Conservation (phyloP, 2,329 filamentous ascomycete species). For the Bipolaris bicolor region DNA sequence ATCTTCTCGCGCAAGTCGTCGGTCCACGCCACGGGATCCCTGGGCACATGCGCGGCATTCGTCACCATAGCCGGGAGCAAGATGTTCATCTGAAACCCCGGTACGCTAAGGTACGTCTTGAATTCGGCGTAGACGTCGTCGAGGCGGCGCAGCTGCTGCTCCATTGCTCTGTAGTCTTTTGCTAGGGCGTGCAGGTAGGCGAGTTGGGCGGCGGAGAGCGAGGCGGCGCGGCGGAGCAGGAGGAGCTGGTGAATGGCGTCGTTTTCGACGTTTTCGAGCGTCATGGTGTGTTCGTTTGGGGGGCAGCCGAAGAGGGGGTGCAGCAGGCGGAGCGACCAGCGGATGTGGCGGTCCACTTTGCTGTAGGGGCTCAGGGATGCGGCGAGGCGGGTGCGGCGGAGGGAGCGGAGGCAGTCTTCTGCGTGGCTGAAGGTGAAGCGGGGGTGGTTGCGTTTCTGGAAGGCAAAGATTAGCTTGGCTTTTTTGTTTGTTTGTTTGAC, state of each 20-base stretch:
- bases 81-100: slow-evolving; percentile 8
- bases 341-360: slow-evolving; percentile 22
- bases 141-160: slow-evolving; percentile 14
- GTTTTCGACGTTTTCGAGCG: slow-evolving; percentile 26
- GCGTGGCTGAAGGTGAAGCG: slow-evolving; percentile 29
- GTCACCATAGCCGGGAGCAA: neutral
- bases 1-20: slow-evolving; percentile 21
- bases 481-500: no score
- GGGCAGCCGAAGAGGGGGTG: slow-evolving; percentile 32
- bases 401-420: slow-evolving; percentile 38
- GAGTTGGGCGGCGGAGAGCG: slow-evolving; percentile 21
- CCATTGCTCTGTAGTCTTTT: slow-evolving; percentile 28
- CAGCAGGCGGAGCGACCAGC: slow-evolving; percentile 32
- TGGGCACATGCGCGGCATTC: slow-evolving; percentile 7
- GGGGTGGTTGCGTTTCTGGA: slow-evolving; percentile 18
- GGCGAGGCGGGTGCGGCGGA: slow-evolving; percentile 34
- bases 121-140: slow-evolving; percentile 19
- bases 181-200: slow-evolving; percentile 26
- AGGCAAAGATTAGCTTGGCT: no score
- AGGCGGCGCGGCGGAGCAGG: slow-evolving; percentile 34
- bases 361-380: slow-evolving; percentile 19
- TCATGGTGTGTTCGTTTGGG: slow-evolving; percentile 10
- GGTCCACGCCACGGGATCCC: slow-evolving; percentile 35
- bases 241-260: slow-evolving; percentile 26
- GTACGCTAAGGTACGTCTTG: slow-evolving; percentile 22